These are phyloP conservation scores for Fusarium fracticaudum DNA, from an alignment of 2,329 filamentous ascomycete genomes.

Conservation along the genomic window DNA sequence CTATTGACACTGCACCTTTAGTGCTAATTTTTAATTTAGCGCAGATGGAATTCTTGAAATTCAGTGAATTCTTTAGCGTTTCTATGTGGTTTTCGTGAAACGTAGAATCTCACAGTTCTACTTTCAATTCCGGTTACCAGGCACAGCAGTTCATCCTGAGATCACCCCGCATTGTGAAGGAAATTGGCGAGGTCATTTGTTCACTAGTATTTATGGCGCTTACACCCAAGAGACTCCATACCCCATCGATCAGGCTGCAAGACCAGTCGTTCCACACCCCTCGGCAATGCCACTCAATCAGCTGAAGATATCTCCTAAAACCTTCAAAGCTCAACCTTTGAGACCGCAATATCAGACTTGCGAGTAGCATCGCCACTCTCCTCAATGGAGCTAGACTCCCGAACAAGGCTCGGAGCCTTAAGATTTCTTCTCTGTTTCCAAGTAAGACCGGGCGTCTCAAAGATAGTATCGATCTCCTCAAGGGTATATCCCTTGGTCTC, in stretches of 20 bases:
- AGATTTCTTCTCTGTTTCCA: background rate
- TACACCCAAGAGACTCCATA: background rate
- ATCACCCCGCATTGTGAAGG: background rate
- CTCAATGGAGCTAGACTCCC: background rate
- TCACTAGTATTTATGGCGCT: background rate
- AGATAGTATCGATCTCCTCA: background rate
- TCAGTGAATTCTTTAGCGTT: background rate
- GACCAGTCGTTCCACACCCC: background rate
- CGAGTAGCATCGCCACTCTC: background rate
- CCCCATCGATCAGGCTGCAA: background rate
- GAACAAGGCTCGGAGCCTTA: background rate
- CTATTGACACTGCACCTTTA: background rate
- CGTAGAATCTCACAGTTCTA: background rate
- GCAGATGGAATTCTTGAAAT: background rate
- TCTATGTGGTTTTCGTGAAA: background rate
- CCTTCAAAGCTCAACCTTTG: background rate
- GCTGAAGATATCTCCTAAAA: background rate
- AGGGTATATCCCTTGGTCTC: background rate
- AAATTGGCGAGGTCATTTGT: background rate
- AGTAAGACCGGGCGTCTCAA: background rate
- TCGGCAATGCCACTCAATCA: background rate
- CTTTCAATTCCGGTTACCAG: background rate
- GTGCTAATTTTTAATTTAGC: background rate
- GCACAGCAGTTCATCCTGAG: background rate
- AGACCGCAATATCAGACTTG: background rate